Evolutionary conservation across 352 stramenopile genomes (phyloP), one percentile per base, ranked within the genome.

Genomic region (Phytophthora pini): DNA sequence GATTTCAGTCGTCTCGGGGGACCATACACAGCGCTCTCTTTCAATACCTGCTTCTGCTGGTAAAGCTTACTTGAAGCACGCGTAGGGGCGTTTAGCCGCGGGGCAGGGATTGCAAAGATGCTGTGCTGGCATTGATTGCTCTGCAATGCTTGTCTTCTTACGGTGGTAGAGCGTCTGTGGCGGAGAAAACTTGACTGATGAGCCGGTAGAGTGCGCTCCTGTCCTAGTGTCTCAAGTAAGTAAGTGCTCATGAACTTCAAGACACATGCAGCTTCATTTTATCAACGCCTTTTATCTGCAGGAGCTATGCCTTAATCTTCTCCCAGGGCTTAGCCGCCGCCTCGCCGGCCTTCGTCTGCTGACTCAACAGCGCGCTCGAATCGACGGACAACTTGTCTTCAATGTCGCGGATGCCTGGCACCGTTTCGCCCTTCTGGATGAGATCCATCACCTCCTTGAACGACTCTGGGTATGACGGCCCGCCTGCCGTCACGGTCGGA

Each of bases 391-490:
- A 41, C 31, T 87, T 88, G 47, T 92, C 81, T 29, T 92, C 81
- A 29, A 92, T 90, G 22, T 90, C 74, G 17, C 84, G 80, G 59
- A 92, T 90, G 5, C 82, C 84, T 4, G 84, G 82, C n/a, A 92
- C 82, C 9, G 66, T 73, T 52, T 91, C 84, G 11, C 82, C 82
- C 61, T 88, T 88, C 56, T 90, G 82, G 40, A 93, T 70, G 62
- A 90, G 72, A 65, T 87, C 76, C 80, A 90, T 88, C 31, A 93
- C 80, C 7, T 93, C 80, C 8, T 72, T 84, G 56, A 93, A 93
- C 5, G 84, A 90, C 52, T 88, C 74, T 0, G 84, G 84, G 50
- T 89, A 91, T 24, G 77, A 59, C 17, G 84, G 84, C 3, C 77
- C 74, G 2, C 43, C 56, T 5, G 38, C 50, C 15, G 53, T 68